These are phyloP conservation scores for Camelina sativa DNA, from an alignment of 345 rosid genomes.

Conservation along the genomic window DNA sequence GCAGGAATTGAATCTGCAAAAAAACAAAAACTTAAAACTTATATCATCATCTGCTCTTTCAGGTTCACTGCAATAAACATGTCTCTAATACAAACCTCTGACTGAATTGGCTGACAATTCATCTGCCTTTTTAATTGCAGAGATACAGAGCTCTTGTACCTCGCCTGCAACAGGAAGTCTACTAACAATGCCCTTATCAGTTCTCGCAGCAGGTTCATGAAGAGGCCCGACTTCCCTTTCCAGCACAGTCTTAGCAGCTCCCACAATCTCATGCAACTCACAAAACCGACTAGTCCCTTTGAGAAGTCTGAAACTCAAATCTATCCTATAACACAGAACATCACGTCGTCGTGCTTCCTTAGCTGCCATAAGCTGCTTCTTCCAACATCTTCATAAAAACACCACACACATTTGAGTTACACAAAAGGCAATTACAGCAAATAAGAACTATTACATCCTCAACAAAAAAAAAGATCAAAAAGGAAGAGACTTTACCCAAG, in stretches of 20 bases:
- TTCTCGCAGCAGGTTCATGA: constrained; percentile 66
- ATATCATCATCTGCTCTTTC: constrained; percentile 19
- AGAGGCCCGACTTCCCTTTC: constrained; percentile 90
- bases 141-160: constrained; percentile 75
- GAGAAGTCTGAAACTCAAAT: constrained; percentile 77
- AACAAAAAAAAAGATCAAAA: background rate
- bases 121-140: constrained; percentile 73
- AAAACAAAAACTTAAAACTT: constrained; percentile 13
- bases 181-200: constrained; percentile 88
- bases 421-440: constrained; percentile 2
- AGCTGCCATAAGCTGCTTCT: constrained; percentile 80
- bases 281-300: constrained; percentile 73
- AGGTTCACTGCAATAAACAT: constrained; percentile 1
- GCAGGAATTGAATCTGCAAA: constrained; percentile 47
- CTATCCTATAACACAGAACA: constrained; percentile 82
- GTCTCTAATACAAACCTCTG: constrained; percentile 56
- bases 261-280: constrained; percentile 70
- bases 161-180: constrained; percentile 78
- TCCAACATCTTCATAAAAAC: constrained; percentile 63
- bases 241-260: constrained; percentile 69
- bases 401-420: constrained; percentile 5
- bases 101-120: constrained; percentile 54
- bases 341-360: constrained; percentile 93
- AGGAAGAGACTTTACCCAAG: constrained; percentile 63
- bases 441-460: background rate